Percentiles rank a stretch among this genome's conserved stretches.
Conservation (phyloP, 495 filamentous ascomycete species). For the Clavariopsis aquatica region DNA sequence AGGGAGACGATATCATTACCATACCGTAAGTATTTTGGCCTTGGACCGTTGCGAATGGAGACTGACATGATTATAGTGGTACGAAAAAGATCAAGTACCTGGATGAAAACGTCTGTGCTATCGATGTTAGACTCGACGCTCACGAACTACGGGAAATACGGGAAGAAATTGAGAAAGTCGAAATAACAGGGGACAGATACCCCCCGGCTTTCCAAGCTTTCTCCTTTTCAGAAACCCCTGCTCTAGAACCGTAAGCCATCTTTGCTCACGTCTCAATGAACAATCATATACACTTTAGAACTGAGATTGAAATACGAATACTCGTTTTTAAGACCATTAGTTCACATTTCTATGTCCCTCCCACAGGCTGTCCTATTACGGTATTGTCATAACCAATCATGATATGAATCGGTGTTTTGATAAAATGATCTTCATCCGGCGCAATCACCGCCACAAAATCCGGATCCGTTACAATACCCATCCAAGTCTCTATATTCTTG, state of each 20-base stretch:
- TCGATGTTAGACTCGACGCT: slow-evolving; percentile 39
- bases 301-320: background rate
- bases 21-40: slow-evolving; percentile 37
- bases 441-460: slow-evolving; percentile 28
- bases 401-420: slow-evolving; percentile 31
- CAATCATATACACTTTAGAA: background rate
- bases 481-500: slow-evolving; percentile 36
- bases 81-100: slow-evolving; percentile 44
- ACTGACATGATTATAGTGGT: slow-evolving; percentile 33
- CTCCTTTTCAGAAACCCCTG: slow-evolving; percentile 43
- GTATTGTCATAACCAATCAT: slow-evolving; percentile 35
- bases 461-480: slow-evolving; percentile 26
- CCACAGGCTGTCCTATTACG: slow-evolving; percentile 24
- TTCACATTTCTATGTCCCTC: background rate
- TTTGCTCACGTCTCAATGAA: background rate
- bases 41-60: background rate
- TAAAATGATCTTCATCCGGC: slow-evolving; percentile 35
- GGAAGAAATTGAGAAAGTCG: slow-evolving; percentile 39
- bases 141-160: slow-evolving; percentile 45
- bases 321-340: background rate
- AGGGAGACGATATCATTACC: slow-evolving; percentile 50
- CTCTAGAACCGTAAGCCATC: slow-evolving; percentile 1
- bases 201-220: slow-evolving; percentile 31
- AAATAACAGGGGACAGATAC: slow-evolving; percentile 41
- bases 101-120: slow-evolving; percentile 43